phyloP scores from a whole-genome alignment of 2,329 filamentous ascomycete species.

The Triangularia setosa region DNA sequence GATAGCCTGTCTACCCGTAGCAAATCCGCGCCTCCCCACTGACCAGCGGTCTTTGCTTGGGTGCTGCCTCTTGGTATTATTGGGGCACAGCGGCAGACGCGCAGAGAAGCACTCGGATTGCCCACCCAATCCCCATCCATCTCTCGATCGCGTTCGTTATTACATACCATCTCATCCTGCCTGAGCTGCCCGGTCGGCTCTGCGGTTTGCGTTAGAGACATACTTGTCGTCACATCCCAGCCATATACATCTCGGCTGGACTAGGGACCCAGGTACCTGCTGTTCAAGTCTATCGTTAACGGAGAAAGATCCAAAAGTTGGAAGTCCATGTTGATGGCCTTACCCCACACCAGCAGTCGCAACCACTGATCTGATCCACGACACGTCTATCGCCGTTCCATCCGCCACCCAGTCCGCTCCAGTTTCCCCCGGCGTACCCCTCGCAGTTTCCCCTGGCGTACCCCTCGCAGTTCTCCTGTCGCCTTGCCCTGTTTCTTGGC shows the following conservation, averaged over 20 bases:
- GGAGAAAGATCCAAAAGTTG: conserved; percentile 12
- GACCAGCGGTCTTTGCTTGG: neutral
- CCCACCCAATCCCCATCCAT: conserved; percentile 1
- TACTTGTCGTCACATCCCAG: conserved; percentile 18
- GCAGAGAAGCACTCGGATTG: neutral
- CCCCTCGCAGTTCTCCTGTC: neutral
- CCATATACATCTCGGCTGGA: conserved; percentile 14
- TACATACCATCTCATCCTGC: conserved; percentile 2
- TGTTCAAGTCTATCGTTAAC: conserved; percentile 9
- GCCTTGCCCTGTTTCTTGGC: conserved; percentile 23
- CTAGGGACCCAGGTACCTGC: conserved; percentile 16
- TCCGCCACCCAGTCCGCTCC: conserved; percentile 7
- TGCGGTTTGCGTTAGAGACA: conserved; percentile 17
- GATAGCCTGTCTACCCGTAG: conserved; percentile 17
- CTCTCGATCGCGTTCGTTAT: conserved; percentile 4
- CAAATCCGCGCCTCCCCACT: conserved; percentile 10
- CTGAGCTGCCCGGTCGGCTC: neutral
- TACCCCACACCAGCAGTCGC: conserved; percentile 28
- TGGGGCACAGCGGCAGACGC: conserved; percentile 13
- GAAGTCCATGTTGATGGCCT: conserved; percentile 23
- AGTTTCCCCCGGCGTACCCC: conserved; percentile 7
- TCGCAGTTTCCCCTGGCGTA: conserved; percentile 6
- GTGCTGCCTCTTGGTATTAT: conserved; percentile 7
- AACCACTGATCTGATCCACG: conserved; percentile 28
- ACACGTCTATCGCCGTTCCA: conserved; percentile 22